A percentile compares a stretch with the other conserved stretches of the same genome.
These are phyloP conservation scores for Dendrobium huoshanense DNA, from an alignment of 106 monocot genomes.

Conservation along the genomic window DNA sequence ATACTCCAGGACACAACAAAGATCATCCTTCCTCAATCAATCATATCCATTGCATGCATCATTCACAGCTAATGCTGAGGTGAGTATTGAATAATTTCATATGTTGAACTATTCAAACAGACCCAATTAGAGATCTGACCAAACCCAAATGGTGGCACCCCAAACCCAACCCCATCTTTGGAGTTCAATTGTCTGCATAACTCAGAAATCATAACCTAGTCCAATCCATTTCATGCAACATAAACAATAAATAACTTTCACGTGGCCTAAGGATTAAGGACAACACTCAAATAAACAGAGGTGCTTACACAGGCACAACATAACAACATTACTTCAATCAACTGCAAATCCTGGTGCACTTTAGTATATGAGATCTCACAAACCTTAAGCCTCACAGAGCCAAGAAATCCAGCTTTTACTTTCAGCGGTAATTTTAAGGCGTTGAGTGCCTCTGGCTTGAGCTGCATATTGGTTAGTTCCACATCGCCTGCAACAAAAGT, in stretches of 20 bases:
- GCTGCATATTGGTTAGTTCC: conserved; percentile 92
- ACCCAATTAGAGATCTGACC: not conserved
- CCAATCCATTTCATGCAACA: not conserved
- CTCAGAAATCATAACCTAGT: not conserved
- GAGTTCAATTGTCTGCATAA: not conserved
- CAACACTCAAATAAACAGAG: not conserved
- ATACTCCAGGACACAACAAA: not conserved
- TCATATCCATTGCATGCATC: not conserved
- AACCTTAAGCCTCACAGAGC: conserved; percentile 91
- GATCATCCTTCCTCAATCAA: not conserved
- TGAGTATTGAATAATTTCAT: not conserved
- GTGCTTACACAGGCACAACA: not conserved
- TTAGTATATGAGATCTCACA: not conserved
- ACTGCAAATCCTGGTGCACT: not conserved
- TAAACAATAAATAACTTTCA: not conserved
- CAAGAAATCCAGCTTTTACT: conserved; percentile 99
- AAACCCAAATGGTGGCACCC: not conserved
- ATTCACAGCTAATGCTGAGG: not conserved
- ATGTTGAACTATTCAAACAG: not conserved
- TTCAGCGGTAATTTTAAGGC: conserved; percentile 86
- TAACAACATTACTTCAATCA: not conserved
- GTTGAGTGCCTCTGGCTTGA: conserved; percentile 96
- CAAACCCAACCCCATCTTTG: not conserved
- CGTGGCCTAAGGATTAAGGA: not conserved
- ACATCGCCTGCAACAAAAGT: conserved; percentile 72